Percentiles rank a stretch among this genome's conserved stretches.
phyloP scores from a whole-genome alignment of 257 asterid species.

The Forsythia suspensa region DNA sequence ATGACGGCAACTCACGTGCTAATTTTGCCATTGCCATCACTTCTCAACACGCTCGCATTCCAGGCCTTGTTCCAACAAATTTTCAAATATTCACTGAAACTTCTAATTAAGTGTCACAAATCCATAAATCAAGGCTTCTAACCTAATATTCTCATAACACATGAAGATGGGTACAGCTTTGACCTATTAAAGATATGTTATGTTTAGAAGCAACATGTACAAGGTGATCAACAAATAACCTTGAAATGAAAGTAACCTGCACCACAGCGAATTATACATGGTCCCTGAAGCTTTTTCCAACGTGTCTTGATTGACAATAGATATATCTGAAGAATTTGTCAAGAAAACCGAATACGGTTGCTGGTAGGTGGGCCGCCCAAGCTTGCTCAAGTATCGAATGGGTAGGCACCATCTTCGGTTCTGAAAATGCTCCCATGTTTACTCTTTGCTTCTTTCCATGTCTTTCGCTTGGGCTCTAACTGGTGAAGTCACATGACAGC shows the following conservation, averaged over 20 bases:
- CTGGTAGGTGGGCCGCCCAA: conserved; percentile 19
- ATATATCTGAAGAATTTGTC: conserved; percentile 29
- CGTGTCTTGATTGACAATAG: conserved; percentile 25
- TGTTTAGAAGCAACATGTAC: conserved; percentile 30
- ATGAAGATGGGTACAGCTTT: conserved; percentile 15
- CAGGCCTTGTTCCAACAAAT: not conserved
- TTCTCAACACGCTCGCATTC: not conserved
- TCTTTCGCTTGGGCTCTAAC: conserved; percentile 52
- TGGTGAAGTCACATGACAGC: conserved; percentile 43
- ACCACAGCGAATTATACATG: conserved; percentile 25
- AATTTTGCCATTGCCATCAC: no score
- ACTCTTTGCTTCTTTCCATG: conserved; percentile 54
- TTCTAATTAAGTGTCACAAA: not conserved
- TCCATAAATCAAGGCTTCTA: conserved; percentile 5
- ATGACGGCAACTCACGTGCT: not conserved
- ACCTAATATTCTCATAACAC: conserved; percentile 28
- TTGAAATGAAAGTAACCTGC: conserved; percentile 12
- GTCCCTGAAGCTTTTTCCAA: conserved; percentile 40
- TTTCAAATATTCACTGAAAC: not conserved
- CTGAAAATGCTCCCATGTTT: conserved; percentile 34
- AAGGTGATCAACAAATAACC: conserved; percentile 5
- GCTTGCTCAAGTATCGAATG: conserved; percentile 58
- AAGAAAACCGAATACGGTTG: conserved; percentile 43
- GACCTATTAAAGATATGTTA: conserved; percentile 20
- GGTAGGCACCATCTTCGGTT: conserved; percentile 48